Evolutionary conservation across 1,284 basidiomycete species (phyloP), one percentile per base, ranked within the genome.

Genomic region (Ustilago lituana): DNA sequence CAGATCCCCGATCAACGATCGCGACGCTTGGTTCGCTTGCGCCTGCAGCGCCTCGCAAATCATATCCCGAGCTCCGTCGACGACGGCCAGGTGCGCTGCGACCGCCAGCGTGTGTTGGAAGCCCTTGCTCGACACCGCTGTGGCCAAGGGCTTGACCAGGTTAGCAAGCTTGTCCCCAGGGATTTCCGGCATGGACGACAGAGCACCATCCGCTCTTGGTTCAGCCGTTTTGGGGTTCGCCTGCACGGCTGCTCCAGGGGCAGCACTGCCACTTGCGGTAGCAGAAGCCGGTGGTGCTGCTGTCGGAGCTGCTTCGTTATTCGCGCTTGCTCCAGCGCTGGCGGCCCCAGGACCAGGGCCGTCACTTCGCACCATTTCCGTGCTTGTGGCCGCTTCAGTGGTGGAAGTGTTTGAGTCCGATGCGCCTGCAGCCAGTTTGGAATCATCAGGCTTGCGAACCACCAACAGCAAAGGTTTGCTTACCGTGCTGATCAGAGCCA

Each of bases 71-170:
- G 75, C 76, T 15, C 75, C 79, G 4, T 67, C 69, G 14, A 82
- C 53, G 11, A 55, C 31, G 6, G 77, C 59, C 14, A 82, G 73
- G 41, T 82, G 76, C 39, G 73, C 66, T 0, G 79, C 79, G 33
- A 82, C 74, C 23, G 73, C 65, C 15, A 82, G 49, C n/a, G 80
- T 82, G 57, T 80, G 62, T 51, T 82, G 80, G 75, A 82, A 82
- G 19, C 78, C 80, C 27, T 76, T 74, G 58, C 66, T 67, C 23
- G 74, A 76, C 26, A 82, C 74, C 20, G 78, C 64, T 26, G 76
- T 80, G 10, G 65, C 63, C 38, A 82, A 51, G 12, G 80, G 80
- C 22, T 69, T 69, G n/a, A 82, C 80, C 14, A 82, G 52, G 24
- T 71, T 69, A 10, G 69, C 54, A 19, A 82, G 61, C 10, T 73